These are phyloP conservation scores for Macroventuria anomochaeta DNA, from an alignment of 2,329 filamentous ascomycete species.

Conservation along the genomic window DNA sequence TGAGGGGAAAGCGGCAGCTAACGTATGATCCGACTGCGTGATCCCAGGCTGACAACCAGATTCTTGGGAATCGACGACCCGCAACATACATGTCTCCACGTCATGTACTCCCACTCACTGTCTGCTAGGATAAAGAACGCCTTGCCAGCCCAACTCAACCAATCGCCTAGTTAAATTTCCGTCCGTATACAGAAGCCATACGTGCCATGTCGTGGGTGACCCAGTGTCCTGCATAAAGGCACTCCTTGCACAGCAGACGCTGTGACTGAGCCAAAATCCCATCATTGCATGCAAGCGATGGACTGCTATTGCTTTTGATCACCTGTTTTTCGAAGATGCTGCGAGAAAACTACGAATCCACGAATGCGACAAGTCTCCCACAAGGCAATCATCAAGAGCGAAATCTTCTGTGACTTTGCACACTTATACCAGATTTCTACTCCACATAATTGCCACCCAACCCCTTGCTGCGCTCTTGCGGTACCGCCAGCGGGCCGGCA, in stretches of 20 bases:
- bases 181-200: constrained; percentile 7
- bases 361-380: background rate
- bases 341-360: background rate
- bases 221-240: constrained; percentile 12
- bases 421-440: background rate
- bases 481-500: constrained; percentile 16
- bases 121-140: constrained; percentile 3
- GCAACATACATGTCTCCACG: constrained; percentile 11
- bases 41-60: constrained; percentile 16
- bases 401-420: background rate
- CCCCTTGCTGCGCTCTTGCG: constrained; percentile 15
- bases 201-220: constrained; percentile 3
- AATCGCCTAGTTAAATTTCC: background rate
- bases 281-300: constrained; percentile 3
- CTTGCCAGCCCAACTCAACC: background rate
- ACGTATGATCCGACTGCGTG: constrained; percentile 14
- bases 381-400: background rate
- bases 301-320: background rate
- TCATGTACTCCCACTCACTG: constrained; percentile 13
- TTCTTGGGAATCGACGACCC: constrained; percentile 17
- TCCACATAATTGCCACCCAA: constrained; percentile 1
- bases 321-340: background rate
- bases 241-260: constrained; percentile 8
- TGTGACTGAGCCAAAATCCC: background rate
- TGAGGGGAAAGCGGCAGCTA: constrained; percentile 21